phyloP scores from a whole-genome alignment of 2,329 filamentous ascomycete genomes.

The Beauveria caledonica region DNA sequence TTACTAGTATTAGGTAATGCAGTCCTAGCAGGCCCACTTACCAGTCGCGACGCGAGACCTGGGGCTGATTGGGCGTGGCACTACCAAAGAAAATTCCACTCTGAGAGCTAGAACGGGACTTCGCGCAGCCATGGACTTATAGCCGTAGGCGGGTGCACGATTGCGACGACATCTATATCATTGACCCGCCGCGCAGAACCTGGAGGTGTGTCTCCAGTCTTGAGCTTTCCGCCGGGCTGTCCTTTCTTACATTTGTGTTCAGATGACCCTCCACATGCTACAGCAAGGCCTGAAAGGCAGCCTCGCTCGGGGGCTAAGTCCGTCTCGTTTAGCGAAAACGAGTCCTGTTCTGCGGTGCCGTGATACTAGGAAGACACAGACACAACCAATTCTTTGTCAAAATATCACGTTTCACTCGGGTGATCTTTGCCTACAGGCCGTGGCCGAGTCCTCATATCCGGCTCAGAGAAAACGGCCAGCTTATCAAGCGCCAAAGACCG shows the following conservation, averaged over 20 bases:
- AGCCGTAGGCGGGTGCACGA: neutral
- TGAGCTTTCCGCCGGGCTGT: neutral
- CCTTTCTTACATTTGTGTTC: neutral
- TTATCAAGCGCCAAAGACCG: slow-evolving; percentile 65
- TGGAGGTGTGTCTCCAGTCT: neutral
- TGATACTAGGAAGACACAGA: neutral
- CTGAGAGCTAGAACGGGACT: neutral
- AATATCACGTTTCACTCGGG: neutral
- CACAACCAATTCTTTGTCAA: neutral
- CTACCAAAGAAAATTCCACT: neutral
- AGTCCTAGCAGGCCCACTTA: too few species aligned
- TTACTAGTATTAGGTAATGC: too few species aligned
- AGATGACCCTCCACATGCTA: neutral
- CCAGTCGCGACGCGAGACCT: too few species aligned
- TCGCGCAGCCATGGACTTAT: neutral
- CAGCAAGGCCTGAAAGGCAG: neutral
- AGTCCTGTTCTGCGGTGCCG: neutral
- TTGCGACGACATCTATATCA: neutral
- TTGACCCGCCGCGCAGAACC: neutral
- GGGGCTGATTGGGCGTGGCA: neutral
- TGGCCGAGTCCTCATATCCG: neutral
- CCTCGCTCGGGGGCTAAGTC: neutral
- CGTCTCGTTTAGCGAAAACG: neutral
- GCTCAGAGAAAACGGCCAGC: slow-evolving; percentile 13
- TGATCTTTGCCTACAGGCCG: slow-evolving; percentile 7